Base-by-base conservation (phyloP, 768 basidiomycete genomes). In the Boletus pseudopeckii region DNA sequence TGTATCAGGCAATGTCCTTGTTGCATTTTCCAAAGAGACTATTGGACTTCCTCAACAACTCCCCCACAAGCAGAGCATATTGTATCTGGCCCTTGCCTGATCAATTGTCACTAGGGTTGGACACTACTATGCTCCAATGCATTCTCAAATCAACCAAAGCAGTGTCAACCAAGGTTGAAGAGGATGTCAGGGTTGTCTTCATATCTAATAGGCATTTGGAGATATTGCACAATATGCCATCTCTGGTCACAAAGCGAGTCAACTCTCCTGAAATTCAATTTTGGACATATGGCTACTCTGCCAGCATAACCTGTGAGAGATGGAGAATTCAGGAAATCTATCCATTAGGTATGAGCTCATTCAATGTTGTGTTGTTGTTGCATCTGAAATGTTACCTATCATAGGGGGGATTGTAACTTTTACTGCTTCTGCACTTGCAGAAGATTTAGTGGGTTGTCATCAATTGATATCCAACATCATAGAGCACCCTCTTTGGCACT, bases 331-430 rank as follows among this genome's bases (percentile, higher is more conserved):
- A 77, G 32, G 84, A 85, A 56, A 78, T 91, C 11, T 90, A 81
- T 62, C 85, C 85, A 37, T 66, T 80, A 52, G 89, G 89, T 88
- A 62, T 46, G 78, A 67, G 9, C 1, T 32, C 0, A 22, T n/a
- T 36, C 38, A 4, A 32, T 9, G 8, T 40, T 46, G 1, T 26
- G 28, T 30, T 56, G 0, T 4, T 38, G 1, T 40, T 22, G 14
- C 5, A 40, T 26, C 50, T 57, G 28, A 59, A 30, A 32, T 30
- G 54, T 22, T 14, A 10, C 26, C 17, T 53, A 15, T 7, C 18
- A 0, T 28, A 91, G 90, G 90, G 45, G 90, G 90, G 4, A 69
- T 91, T 56, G 77, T 84, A 2, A 88, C 88, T 2, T 86, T 91
- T 54, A 85, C 84, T 17, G 77, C 88, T 1, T 72, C 72, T 49